Base-by-base conservation (phyloP, 1,139 yeast species). In the Kurtzmaniella quercitrusa region DNA sequence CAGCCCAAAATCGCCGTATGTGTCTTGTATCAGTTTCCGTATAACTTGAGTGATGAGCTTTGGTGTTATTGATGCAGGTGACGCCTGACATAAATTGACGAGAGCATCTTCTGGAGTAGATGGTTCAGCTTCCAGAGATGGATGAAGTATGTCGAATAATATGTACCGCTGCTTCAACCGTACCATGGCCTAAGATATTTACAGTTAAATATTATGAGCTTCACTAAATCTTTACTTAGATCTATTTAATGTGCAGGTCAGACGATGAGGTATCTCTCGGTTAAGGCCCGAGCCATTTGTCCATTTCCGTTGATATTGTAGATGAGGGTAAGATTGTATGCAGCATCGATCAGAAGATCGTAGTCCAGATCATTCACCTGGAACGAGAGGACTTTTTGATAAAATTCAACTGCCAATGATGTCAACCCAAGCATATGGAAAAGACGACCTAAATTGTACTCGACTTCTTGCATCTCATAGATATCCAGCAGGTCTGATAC, bases 151-250 rank as follows among this genome's bases (percentile, higher is more conserved):
- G 50, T 89, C 96, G 58, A 91, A 88, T 8, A 89, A 70, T 19
- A 91, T 71, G 56, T 91, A 91, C 50, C 98, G 68, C 26, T 89
- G 84, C 60, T 91, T 91, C 38, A 89, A 71, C 55, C 98, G 76
- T 19, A 91, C 98, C 98, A 91, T 89, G 2, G 9, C 34, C n/a
- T n/a, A n/a, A n/a, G n/a, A n/a, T n/a, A n/a, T n/a, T n/a, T n/a
- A n/a, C n/a, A n/a, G n/a, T n/a, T n/a, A n/a, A n/a, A n/a, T n/a
- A n/a, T n/a, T n/a, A n/a, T n/a, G n/a, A n/a, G n/a, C n/a, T n/a
- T n/a, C n/a, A n/a, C n/a, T n/a, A n/a, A n/a, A n/a, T n/a, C n/a
- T n/a, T n/a, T n/a, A n/a, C n/a, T n/a, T n/a, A n/a, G n/a, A 6
- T 33, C 15, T 33, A 33, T 33, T 33, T 33, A 15, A 14, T 19